These are phyloP conservation scores for Cymodocea nodosa DNA, from an alignment of 116 monocot genomes.

Conservation along the genomic window DNA sequence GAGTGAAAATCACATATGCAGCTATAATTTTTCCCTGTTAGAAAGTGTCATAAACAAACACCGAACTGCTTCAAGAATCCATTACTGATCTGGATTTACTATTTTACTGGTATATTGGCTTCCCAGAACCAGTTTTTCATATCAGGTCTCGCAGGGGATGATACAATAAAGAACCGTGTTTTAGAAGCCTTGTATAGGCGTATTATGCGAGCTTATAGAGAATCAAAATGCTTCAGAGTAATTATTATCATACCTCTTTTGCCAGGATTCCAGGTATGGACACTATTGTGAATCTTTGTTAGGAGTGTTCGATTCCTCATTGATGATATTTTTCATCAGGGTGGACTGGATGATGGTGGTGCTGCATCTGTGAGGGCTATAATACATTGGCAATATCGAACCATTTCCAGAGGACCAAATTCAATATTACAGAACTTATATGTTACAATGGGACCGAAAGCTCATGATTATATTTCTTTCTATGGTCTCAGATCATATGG, in stretches of 20 bases:
- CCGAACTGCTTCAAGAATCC: background rate
- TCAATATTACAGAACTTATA: conserved; percentile 80
- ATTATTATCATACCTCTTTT: conserved; percentile 88
- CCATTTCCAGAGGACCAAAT: conserved; percentile 86
- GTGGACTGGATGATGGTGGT: conserved; percentile 93
- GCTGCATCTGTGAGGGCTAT: conserved; percentile 98
- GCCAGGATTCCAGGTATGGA: conserved; percentile 91
- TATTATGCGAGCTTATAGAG: conserved; percentile 74
- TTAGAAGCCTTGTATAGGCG: conserved; percentile 84
- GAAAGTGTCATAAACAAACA: background rate
- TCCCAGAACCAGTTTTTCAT: conserved; percentile 99
- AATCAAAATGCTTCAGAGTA: conserved; percentile 86
- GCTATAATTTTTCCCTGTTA: background rate
- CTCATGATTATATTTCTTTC: conserved; percentile 87
- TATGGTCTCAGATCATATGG: conserved; percentile 93
- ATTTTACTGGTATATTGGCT: conserved; percentile 9
- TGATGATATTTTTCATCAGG: conserved; percentile 26
- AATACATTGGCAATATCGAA: conserved; percentile 95
- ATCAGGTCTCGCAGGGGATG: conserved; percentile 97
- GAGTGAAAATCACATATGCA: too few species aligned
- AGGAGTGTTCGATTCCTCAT: background rate
- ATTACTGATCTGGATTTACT: conserved; percentile 1
- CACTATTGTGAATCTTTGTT: background rate
- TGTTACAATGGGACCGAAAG: conserved; percentile 63
- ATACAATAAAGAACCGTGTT: conserved; percentile 79